Percentiles rank a stretch among this genome's conserved stretches.
These are phyloP conservation scores for Rostrohypoxylon terebratum DNA, from an alignment of 495 filamentous ascomycete genomes.

Conservation along the genomic window DNA sequence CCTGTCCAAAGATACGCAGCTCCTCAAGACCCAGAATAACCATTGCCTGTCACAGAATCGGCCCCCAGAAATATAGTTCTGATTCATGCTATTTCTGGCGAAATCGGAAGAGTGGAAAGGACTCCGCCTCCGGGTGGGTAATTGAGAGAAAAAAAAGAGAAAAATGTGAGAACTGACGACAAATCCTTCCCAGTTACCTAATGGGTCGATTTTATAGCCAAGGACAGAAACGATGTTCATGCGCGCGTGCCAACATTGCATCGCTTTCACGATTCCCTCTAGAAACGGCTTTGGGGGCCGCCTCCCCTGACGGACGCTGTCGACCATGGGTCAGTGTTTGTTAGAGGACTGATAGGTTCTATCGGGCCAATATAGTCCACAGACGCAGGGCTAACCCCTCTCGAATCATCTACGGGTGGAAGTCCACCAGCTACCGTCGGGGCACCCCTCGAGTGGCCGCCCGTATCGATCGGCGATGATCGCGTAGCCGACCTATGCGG, in stretches of 20 bases:
- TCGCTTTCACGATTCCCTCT: constrained; percentile 12
- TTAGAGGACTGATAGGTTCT: constrained; percentile 10
- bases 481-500: background rate
- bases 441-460: background rate
- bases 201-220: constrained; percentile 17
- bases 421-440: background rate
- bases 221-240: constrained; percentile 11
- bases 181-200: constrained; percentile 4
- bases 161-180: background rate
- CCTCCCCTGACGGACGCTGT: background rate
- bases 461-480: background rate
- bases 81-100: constrained; percentile 9
- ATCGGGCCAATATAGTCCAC: background rate
- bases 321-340: background rate
- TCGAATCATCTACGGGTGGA: background rate
- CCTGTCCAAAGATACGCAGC: background rate
- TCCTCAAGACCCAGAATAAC: background rate
- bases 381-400: constrained; percentile 1
- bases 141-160: constrained; percentile 7
- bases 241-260: constrained; percentile 11
- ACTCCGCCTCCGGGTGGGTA: background rate
- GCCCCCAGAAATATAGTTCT: background rate
- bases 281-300: background rate
- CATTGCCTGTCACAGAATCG: background rate
- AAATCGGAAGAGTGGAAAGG: constrained; percentile 21